Evolutionary conservation across 345 rosid species (phyloP).

Genomic region (Acer negundo): DNA sequence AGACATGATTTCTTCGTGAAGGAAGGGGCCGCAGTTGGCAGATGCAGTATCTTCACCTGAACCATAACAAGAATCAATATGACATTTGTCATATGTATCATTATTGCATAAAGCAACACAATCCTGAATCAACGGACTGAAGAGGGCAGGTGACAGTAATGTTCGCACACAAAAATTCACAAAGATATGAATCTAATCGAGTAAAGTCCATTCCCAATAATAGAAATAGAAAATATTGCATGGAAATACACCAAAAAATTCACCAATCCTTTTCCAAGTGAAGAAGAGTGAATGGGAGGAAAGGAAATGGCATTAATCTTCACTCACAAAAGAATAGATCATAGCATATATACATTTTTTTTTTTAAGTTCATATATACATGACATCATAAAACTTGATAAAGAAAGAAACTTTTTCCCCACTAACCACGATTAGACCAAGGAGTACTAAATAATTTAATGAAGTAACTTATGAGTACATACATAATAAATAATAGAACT

Average conservation of each 20-base stretch:
- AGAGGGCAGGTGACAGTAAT: neutral
- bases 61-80: neutral
- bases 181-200: neutral
- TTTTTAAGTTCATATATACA: neutral
- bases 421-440: neutral
- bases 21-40: constrained; percentile 52
- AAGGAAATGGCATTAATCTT: constrained; percentile 1
- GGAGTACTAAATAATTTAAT: neutral
- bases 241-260: neutral
- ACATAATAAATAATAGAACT: neutral
- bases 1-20: constrained; percentile 68
- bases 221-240: neutral
- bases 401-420: neutral
- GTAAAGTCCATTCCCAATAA: neutral
- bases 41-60: constrained; percentile 53
- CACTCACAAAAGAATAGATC: neutral
- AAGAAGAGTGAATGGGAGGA: neutral
- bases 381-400: neutral
- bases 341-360: neutral
- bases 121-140: neutral
- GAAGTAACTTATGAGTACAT: neutral
- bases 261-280: neutral
- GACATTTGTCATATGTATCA: neutral
- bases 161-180: neutral
- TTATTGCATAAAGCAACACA: neutral